phyloP scores from a whole-genome alignment of 805 yeast genomes.

The Kazachstania bromeliacearum region DNA sequence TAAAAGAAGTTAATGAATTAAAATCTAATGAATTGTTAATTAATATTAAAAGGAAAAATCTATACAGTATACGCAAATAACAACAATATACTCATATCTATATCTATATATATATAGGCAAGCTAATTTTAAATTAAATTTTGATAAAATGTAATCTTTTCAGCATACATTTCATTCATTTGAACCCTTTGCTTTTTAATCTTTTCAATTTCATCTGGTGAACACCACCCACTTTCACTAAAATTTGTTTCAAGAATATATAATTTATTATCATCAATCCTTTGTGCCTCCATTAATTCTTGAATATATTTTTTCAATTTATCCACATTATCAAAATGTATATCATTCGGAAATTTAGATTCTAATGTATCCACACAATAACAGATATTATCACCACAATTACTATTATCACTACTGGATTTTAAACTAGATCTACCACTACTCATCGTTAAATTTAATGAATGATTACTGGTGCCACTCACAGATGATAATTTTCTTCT shows the following conservation, averaged over 20 bases:
- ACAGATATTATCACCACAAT: too few species aligned
- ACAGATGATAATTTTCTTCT: too few species aligned
- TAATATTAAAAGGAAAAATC: slow-evolving; percentile 16
- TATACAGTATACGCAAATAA: too few species aligned
- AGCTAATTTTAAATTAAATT: not conserved
- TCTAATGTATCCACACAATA: not conserved
- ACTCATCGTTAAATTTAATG: too few species aligned
- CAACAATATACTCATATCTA: not conserved
- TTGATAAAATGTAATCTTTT: slow-evolving; percentile 22
- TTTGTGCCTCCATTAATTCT: slow-evolving; percentile 8
- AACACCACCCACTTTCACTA: slow-evolving; percentile 23
- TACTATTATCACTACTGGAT: too few species aligned
- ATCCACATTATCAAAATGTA: not conserved
- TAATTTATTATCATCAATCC: slow-evolving; percentile 11
- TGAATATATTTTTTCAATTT: not conserved
- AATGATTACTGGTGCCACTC: too few species aligned
- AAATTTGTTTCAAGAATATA: slow-evolving; percentile 19
- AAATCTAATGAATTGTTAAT: slow-evolving; percentile 21
- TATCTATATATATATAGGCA: not conserved
- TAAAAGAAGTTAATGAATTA: slow-evolving; percentile 22
- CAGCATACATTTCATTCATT: slow-evolving; percentile 26
- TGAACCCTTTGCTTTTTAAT: slow-evolving; percentile 19
- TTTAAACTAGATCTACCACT: too few species aligned
- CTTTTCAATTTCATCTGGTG: slow-evolving; percentile 16
- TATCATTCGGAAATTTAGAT: not conserved